Base-by-base conservation (phyloP, 2,329 filamentous ascomycete genomes). In the Elsinoe australis region DNA sequence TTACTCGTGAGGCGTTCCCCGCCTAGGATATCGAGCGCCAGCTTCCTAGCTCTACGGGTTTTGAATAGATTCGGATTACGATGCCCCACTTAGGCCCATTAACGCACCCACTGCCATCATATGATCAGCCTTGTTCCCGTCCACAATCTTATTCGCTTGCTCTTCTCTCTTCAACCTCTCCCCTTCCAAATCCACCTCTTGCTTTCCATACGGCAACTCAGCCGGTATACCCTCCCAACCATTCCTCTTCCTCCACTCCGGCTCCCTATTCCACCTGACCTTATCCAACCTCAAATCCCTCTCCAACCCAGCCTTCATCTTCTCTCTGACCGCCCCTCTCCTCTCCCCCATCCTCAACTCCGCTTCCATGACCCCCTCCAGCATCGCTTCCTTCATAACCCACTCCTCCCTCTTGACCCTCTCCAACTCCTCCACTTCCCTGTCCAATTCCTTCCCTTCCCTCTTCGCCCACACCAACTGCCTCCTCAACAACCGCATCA, bases 301-400 rank as follows among this genome's bases (percentile, higher is more conserved):
- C 47, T 67, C 61, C 53, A 71, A 61, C 1, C 56, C 56, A 12
- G 61, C 58, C 38, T 59, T 53, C 4, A 64, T 57, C 3, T 61
- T 56, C 5, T 61, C 59, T 14, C 59, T 54, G 14, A 65, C 54
- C 2, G 61, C 26, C 10, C 65, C 61, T 18, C 59, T 60, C 19
- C 61, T 56, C 32, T 61, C 52, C 6, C 55, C 58, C 21, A 51
- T 49, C 56, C 80, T 77, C 68, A 82, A 80, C 61, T 82, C 79
- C 26, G 78, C 71, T 62, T 90, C 85, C 56, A 87, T 74, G 24
- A 83, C 74, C 59, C 87, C 85, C 50, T 86, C 78, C n/a, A 92
- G 65, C 14, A 90, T 65, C 22, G 86, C 74, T 65, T 92, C 85
- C 65, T 90, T 90, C 65, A 85, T 80, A 10, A 79, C 69, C 86